phyloP scores from a whole-genome alignment of 225 moss, liverwort and hornwort species.

The Anthoceros angustus region DNA sequence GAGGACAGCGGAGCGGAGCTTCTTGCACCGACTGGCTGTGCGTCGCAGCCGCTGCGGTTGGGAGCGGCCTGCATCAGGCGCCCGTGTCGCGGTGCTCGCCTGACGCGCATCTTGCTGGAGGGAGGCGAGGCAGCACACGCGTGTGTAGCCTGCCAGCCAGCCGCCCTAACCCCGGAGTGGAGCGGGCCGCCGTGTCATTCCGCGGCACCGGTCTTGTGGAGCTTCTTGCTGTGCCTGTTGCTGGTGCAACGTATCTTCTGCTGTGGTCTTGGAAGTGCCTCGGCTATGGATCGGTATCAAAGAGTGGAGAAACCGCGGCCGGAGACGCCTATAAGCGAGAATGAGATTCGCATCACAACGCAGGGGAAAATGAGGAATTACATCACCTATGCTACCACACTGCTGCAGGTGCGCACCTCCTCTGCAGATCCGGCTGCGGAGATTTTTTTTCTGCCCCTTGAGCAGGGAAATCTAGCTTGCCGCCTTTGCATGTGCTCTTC shows the following conservation, averaged over 20 bases:
- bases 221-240: neutral
- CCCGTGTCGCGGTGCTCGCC: neutral
- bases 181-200: neutral
- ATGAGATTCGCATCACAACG: conserved; percentile 99
- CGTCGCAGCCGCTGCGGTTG: neutral
- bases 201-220: neutral
- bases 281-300: conserved; percentile 86
- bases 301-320: conserved; percentile 99
- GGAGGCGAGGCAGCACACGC: neutral
- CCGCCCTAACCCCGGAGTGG: conserved; percentile 3
- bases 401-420: conserved; percentile 55
- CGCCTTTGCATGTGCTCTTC: neutral
- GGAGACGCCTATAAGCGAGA: conserved; percentile 94
- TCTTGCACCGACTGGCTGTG: neutral
- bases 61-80: neutral
- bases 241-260: neutral
- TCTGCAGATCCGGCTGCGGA: neutral
- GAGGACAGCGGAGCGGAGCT: neutral
- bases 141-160: neutral
- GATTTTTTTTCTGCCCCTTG: neutral
- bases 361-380: conserved; percentile 99
- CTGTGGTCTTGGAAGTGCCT: neutral
- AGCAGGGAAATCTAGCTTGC: neutral
- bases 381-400: conserved; percentile 98
- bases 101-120: neutral